Conservation (phyloP, 1,284 basidiomycete species). For the Pyrrhoderma noxium region DNA sequence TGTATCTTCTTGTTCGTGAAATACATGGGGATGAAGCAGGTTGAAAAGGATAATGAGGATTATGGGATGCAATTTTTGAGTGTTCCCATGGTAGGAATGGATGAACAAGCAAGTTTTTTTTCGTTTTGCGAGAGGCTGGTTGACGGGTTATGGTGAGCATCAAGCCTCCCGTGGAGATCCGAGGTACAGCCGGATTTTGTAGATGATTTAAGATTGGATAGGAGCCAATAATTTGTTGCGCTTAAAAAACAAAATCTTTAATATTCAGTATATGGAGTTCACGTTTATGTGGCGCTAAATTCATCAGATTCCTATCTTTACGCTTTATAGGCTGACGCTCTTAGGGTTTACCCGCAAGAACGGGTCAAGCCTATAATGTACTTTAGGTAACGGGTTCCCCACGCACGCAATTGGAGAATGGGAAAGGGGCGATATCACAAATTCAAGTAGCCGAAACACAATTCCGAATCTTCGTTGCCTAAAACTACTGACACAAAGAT, state of each 20-base stretch:
- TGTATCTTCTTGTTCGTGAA: not conserved
- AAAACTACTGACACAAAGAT: not conserved
- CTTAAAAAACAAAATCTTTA: too few relatives aligned
- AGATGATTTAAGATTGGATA: not conserved
- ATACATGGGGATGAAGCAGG: slow-evolving; percentile 6
- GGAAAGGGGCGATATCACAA: not conserved
- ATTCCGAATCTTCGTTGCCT: not conserved
- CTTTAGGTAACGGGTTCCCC: not conserved
- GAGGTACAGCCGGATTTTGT: slow-evolving; percentile 2
- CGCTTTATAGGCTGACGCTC: not conserved
- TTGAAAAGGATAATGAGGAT: slow-evolving; percentile 19
- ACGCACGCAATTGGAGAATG: not conserved
- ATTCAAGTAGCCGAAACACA: not conserved
- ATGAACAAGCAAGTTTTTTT: too few relatives aligned
- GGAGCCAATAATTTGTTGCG: not conserved
- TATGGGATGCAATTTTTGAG: slow-evolving; percentile 73
- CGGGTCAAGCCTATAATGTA: slow-evolving; percentile 10
- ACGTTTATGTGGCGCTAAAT: slow-evolving; percentile 1
- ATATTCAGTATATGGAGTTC: not conserved
- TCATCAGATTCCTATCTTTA: not conserved
- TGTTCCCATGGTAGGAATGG: slow-evolving; percentile 55
- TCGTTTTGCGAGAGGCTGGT: too few relatives aligned
- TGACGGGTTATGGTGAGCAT: slow-evolving; percentile 3
- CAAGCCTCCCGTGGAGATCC: slow-evolving; percentile 5
- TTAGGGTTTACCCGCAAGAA: slow-evolving; percentile 9